Evolutionary conservation across 768 basidiomycete genomes (phyloP).

Genomic region (Trametes punicea): DNA sequence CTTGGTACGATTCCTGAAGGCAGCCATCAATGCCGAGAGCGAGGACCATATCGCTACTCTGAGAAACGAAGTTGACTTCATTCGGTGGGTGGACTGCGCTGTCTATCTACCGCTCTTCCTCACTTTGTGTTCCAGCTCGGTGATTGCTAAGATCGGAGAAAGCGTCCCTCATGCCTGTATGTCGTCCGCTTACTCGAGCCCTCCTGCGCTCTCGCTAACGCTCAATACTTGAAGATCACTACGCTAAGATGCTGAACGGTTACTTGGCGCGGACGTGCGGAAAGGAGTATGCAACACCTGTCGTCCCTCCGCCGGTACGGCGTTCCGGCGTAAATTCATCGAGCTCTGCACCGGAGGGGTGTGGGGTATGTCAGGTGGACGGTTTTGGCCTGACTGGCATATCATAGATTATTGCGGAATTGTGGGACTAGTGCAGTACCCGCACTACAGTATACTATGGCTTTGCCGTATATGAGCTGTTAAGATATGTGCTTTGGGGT

Average conservation of each 20-base stretch:
- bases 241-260: conserved; percentile 55
- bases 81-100: conserved; percentile 45
- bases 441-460: no score
- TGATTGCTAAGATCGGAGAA: conserved; percentile 60
- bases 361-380: no score
- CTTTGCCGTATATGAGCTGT: no score
- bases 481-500: no score
- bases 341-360: background rate
- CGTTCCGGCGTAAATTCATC: background rate
- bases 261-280: conserved; percentile 26
- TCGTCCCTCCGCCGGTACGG: background rate
- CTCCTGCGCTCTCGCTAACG: background rate
- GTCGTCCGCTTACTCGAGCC: conserved; percentile 16
- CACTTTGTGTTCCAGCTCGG: conserved; percentile 39
- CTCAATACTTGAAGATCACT: conserved; percentile 36
- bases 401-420: no score
- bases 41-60: conserved; percentile 56
- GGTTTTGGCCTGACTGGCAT: no score
- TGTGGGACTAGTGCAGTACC: no score
- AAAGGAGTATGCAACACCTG: conserved; percentile 20
- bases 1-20: conserved; percentile 62
- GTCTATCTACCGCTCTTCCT: background rate
- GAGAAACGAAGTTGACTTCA: conserved; percentile 61
- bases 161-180: conserved; percentile 61
- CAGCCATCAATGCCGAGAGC: conserved; percentile 55